Evolutionary conservation across 2,329 filamentous ascomycete genomes (phyloP), one percentile per base, ranked within the genome.

Genomic region (Cladosporium sp.): DNA sequence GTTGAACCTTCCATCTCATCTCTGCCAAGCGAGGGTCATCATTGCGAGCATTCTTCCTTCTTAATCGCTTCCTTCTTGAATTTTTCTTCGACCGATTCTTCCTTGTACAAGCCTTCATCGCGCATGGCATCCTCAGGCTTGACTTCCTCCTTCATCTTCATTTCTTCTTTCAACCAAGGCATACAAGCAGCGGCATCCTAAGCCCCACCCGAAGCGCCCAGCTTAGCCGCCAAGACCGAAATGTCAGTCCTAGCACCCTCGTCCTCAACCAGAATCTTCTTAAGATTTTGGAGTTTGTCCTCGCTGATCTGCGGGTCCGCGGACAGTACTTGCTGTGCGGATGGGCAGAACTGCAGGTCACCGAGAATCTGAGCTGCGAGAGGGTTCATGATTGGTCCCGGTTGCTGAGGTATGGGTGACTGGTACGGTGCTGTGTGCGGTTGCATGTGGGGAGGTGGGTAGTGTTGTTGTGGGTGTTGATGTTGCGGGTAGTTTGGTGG

Each of bases 281-380:
- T 84, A 68, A 97, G 86, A 32, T 95, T 87, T 65, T 86, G 83
- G 85, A 95, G 90, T 74, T 96, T 91, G 18, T 85, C 72, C 57
- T 77, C 75, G 11, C 72, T 72, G 32, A 82, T 76, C 8, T 72
- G 70, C 7, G 77, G 73, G 18, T 76, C 74, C 11, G 76, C 72
- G 3, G 69, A 67, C n/a, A 83, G 70, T 21, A 83, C 75, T 62
- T 76, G 73, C 49, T 75, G 71, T 14, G 82, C 80, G 18, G 80
- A 79, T 0, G 81, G 79, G 3, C 77, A 73, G 36, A 78, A 74
- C 47, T 81, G 79, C 60, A 79, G 76, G 1, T 77, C 75, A 0
- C 81, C 82, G 0, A 84, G 72, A 11, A 83, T 80, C 0, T 76
- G 68, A 1, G 79, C 77, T n/a, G 64, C 55, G 28, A 75, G 73